These are phyloP conservation scores for Prunus mira DNA, from an alignment of 306 rosid species.

Conservation along the genomic window DNA sequence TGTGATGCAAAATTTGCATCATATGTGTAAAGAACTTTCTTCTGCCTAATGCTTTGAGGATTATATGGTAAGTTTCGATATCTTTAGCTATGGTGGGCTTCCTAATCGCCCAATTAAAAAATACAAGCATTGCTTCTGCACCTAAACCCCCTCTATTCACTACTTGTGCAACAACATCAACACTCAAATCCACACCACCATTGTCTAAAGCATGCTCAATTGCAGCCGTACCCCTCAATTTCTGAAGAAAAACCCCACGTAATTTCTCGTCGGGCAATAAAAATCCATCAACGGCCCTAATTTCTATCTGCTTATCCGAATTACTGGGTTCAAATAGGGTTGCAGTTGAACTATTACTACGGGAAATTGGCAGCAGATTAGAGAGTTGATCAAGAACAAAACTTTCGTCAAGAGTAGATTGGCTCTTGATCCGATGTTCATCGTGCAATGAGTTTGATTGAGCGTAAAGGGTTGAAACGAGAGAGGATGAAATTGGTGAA, in stretches of 20 bases:
- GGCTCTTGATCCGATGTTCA: background rate
- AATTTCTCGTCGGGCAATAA: slow-evolving; percentile 65
- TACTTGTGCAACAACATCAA: slow-evolving; percentile 46
- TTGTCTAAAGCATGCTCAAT: slow-evolving; percentile 54
- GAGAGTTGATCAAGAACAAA: slow-evolving; percentile 53
- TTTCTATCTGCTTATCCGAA: slow-evolving; percentile 14
- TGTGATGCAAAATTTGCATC: slow-evolving; percentile 40
- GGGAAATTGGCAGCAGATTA: slow-evolving; percentile 34
- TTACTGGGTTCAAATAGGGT: background rate
- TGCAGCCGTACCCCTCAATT: slow-evolving; percentile 59
- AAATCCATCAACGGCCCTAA: slow-evolving; percentile 51
- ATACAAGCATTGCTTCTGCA: slow-evolving; percentile 62
- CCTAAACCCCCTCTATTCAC: slow-evolving; percentile 60
- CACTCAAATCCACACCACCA: slow-evolving; percentile 42
- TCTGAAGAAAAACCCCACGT: slow-evolving; percentile 80
- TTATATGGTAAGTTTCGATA: slow-evolving; percentile 37
- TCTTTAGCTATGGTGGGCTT: slow-evolving; percentile 47
- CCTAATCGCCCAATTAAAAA: slow-evolving; percentile 76
- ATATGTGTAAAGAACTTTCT: slow-evolving; percentile 55
- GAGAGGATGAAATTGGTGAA: slow-evolving; percentile 11
- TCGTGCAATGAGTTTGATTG: slow-evolving; percentile 14
- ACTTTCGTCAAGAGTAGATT: slow-evolving; percentile 33
- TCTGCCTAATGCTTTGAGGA: slow-evolving; percentile 77
- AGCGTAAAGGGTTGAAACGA: slow-evolving; percentile 33
- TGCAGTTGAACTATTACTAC: background rate